phyloP scores from a whole-genome alignment of 768 basidiomycete species.

The Cytidiella melzeri region DNA sequence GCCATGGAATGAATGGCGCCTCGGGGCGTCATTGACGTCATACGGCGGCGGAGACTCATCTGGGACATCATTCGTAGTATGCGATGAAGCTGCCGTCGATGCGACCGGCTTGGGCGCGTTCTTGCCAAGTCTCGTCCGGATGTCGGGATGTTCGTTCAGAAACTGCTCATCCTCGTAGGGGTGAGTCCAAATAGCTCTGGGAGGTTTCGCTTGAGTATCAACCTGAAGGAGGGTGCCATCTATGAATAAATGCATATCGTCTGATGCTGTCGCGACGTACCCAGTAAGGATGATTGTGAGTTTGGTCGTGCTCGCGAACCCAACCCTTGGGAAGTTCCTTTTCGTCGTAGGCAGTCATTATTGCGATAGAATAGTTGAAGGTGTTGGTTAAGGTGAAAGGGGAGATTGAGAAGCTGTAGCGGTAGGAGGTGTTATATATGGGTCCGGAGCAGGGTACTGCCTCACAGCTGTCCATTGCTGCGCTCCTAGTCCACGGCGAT shows the following conservation, averaged over 20 bases:
- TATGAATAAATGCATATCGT: too few species aligned
- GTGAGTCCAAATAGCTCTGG: slow-evolving; percentile 67
- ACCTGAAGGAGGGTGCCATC: slow-evolving; percentile 43
- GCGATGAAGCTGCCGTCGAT: too few species aligned
- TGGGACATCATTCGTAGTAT: neutral
- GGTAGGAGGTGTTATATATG: neutral
- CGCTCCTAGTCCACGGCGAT: too few species aligned
- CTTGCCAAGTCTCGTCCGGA: slow-evolving; percentile 31
- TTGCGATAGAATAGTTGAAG: slow-evolving; percentile 21
- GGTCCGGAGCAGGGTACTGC: too few species aligned
- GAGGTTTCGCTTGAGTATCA: slow-evolving; percentile 55
- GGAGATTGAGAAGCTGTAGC: neutral
- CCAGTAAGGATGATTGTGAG: slow-evolving; percentile 42
- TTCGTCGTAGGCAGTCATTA: slow-evolving; percentile 20
- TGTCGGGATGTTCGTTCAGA: slow-evolving; percentile 48
- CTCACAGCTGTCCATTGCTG: too few species aligned
- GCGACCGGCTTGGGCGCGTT: slow-evolving; percentile 4
- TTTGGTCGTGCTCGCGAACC: slow-evolving; percentile 42
- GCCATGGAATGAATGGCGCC: slow-evolving; percentile 24
- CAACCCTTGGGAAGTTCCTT: slow-evolving; percentile 51
- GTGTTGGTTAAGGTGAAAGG: slow-evolving; percentile 4
- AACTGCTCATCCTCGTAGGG: slow-evolving; percentile 66
- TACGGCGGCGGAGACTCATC: slow-evolving; percentile 19
- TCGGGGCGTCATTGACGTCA: slow-evolving; percentile 5
- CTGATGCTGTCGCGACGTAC: too few species aligned